These are phyloP conservation scores for Tetrahymena borealis DNA, from an alignment of 73 alveolate genomes.

Conservation along the genomic window DNA sequence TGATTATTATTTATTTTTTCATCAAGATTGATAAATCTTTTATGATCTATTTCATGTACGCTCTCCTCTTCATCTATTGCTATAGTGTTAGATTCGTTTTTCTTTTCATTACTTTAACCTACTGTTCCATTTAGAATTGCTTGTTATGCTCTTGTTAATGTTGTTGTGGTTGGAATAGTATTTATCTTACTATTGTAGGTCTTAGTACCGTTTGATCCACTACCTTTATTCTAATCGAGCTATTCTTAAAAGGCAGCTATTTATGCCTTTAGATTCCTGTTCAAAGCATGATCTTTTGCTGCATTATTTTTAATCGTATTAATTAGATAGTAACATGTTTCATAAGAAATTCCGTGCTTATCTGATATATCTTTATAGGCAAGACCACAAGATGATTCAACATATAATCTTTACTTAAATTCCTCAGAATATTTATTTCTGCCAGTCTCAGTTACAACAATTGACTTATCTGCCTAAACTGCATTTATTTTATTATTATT, in stretches of 20 bases:
- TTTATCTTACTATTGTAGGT: background rate
- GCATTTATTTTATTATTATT: background rate
- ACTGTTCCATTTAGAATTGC: background rate
- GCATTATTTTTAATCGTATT: background rate
- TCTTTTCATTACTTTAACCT: background rate
- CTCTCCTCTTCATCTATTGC: background rate
- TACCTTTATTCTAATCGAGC: background rate
- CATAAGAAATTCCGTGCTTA: background rate
- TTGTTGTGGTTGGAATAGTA: background rate
- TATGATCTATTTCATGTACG: background rate
- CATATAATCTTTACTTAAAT: background rate
- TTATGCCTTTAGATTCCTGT: background rate
- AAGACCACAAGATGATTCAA: background rate
- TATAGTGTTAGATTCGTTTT: background rate
- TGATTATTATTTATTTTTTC: background rate
- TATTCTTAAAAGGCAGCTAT: background rate
- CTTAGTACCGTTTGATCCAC: background rate
- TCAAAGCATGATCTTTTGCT: background rate
- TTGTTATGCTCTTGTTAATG: background rate
- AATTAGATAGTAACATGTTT: background rate
- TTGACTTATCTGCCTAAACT: background rate
- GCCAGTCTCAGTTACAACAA: background rate
- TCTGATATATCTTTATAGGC: background rate
- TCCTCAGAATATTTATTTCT: background rate
- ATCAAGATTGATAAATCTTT: background rate